Percentiles rank a stretch among this genome's conserved stretches.
Conservation (phyloP, 176 grass and related monocot species). For the Rhynchospora pubera region DNA sequence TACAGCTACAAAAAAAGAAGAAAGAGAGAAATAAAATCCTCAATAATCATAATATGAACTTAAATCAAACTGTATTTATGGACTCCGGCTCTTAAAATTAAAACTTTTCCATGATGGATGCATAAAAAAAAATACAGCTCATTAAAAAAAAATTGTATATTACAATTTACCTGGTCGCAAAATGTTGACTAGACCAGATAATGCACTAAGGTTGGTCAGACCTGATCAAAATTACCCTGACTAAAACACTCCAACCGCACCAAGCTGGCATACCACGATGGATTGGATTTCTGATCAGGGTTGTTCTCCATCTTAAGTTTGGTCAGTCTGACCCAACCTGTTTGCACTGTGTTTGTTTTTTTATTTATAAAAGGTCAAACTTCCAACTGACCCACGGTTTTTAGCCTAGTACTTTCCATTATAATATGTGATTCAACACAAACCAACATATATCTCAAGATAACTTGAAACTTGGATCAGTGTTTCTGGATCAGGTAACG, state of each 20-base stretch:
- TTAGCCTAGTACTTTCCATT: neutral
- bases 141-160: neutral
- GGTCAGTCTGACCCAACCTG: neutral
- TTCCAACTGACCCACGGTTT: neutral
- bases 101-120: neutral
- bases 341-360: neutral
- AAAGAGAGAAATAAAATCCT: constrained; percentile 3
- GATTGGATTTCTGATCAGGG: neutral
- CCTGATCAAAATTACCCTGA: neutral
- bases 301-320: neutral
- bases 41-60: neutral
- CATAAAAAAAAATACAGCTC: neutral
- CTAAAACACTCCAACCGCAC: neutral
- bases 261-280: neutral
- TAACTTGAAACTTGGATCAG: neutral
- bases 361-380: neutral
- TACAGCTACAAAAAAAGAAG: constrained; percentile 51
- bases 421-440: neutral
- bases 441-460: neutral
- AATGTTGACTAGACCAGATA: too few relatives aligned
- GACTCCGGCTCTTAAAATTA: neutral
- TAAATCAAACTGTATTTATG: neutral
- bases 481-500: neutral
- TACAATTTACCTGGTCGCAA: neutral
- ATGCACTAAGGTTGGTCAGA: neutral